Evolutionary conservation across 2,329 filamentous ascomycete species (phyloP).

Genomic region (Diaporthe humulicola): DNA sequence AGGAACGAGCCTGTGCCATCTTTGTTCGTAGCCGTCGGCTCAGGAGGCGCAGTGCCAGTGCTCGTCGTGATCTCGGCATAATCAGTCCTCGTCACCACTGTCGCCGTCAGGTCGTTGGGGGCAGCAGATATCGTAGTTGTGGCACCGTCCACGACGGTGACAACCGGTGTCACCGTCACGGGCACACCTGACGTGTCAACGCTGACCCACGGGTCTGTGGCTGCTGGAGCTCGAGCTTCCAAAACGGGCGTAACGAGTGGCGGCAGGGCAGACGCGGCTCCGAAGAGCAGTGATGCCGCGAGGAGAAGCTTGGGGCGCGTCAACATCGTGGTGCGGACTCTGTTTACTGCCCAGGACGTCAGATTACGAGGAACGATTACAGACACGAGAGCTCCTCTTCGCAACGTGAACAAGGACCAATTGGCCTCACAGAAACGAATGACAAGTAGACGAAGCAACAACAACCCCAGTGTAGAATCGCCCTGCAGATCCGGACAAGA

Average conservation of each 20-base stretch:
- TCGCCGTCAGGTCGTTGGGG: conserved; percentile 57
- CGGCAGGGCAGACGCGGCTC: conserved; percentile 28
- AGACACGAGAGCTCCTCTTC: neutral
- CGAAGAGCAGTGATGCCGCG: conserved; percentile 28
- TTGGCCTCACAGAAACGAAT: conserved; percentile 14
- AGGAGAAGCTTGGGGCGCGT: conserved; percentile 32
- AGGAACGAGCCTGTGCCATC: conserved; percentile 63
- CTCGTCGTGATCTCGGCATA: conserved; percentile 49
- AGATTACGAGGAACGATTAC: too few relatives aligned
- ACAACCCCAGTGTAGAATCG: neutral
- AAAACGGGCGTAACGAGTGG: conserved; percentile 30
- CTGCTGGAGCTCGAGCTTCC: conserved; percentile 23
- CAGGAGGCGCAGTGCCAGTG: conserved; percentile 56
- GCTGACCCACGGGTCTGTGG: conserved; percentile 63
- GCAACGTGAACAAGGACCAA: neutral
- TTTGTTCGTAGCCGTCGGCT: conserved; percentile 58
- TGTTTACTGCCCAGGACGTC: neutral
- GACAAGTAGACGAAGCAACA: conserved; percentile 3
- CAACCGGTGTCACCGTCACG: conserved; percentile 63
- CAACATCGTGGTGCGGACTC: conserved; percentile 11
- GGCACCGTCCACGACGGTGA: conserved; percentile 58
- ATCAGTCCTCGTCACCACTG: conserved; percentile 51
- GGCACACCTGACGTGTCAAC: conserved; percentile 62
- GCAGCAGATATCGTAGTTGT: conserved; percentile 54
- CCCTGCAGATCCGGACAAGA: neutral